Conservation (phyloP, 139 green algal genomes). For the Chlorella vulgaris region DNA sequence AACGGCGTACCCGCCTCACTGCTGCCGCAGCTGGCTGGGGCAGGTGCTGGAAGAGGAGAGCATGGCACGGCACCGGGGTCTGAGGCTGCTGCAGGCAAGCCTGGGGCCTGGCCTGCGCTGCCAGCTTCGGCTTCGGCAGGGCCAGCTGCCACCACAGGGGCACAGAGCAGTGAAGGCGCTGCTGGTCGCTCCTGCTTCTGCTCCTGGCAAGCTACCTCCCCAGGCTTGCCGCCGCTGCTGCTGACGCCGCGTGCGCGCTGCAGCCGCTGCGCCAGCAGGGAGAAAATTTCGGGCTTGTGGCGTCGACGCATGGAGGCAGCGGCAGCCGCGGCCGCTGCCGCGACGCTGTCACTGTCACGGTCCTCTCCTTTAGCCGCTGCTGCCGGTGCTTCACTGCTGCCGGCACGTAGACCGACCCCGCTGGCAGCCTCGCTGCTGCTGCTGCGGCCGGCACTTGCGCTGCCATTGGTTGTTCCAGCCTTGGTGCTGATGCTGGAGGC, state of each 20-base stretch:
- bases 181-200: no score
- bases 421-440: not conserved
- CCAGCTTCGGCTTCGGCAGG: not conserved
- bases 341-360: not conserved
- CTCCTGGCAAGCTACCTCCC: no score
- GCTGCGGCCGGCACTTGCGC: not conserved
- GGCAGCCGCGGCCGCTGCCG: not conserved
- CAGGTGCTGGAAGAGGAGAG: not conserved
- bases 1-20: not conserved
- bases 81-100: not conserved
- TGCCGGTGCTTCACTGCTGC: not conserved
- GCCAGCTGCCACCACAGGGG: no score
- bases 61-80: not conserved
- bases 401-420: not conserved
- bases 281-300: not conserved
- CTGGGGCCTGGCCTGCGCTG: not conserved
- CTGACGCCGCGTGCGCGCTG: no score
- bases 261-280: slow-evolving; percentile 25
- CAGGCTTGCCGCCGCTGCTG: no score
- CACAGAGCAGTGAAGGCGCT: no score
- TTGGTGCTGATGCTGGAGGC: not conserved
- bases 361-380: not conserved
- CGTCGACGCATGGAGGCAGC: not conserved
- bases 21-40: slow-evolving; percentile 9
- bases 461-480: no score